These are phyloP conservation scores for Saccharomycopsis fermentans DNA, from an alignment of 805 yeast species.

Conservation along the genomic window DNA sequence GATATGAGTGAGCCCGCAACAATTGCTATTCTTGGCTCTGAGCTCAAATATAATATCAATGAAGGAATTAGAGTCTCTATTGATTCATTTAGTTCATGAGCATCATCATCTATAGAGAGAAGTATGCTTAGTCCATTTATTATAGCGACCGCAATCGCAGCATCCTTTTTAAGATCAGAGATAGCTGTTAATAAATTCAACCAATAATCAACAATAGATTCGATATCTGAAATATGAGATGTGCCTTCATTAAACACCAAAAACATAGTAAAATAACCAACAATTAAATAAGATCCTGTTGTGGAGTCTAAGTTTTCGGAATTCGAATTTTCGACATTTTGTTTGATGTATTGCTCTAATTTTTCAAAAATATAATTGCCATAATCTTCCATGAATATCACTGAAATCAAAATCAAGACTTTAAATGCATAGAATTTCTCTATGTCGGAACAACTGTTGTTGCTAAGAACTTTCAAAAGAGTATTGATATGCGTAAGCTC, in stretches of 20 bases:
- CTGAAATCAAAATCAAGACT: constrained; percentile 7
- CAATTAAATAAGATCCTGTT: neutral
- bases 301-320: neutral
- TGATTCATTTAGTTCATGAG: constrained; percentile 7
- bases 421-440: constrained; percentile 10
- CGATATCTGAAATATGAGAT: constrained; percentile 2
- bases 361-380: neutral
- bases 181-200: neutral
- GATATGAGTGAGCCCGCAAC: constrained; percentile 13
- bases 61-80: constrained; percentile 12
- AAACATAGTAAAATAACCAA: constrained; percentile 13
- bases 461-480: constrained; percentile 3
- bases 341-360: neutral
- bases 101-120: constrained; percentile 9
- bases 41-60: constrained; percentile 4
- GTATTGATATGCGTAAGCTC: neutral
- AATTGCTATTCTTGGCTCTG: constrained; percentile 5
- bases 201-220: constrained; percentile 6
- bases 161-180: neutral
- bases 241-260: constrained; percentile 10
- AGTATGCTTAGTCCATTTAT: constrained; percentile 11
- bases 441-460: constrained; percentile 1
- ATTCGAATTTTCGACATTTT: neutral
- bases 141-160: neutral
- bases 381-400: constrained; percentile 4